Percentiles rank a stretch among this genome's conserved stretches.
These are phyloP conservation scores for Daphne laureola DNA, from an alignment of 441 rosid genomes.

Conservation along the genomic window DNA sequence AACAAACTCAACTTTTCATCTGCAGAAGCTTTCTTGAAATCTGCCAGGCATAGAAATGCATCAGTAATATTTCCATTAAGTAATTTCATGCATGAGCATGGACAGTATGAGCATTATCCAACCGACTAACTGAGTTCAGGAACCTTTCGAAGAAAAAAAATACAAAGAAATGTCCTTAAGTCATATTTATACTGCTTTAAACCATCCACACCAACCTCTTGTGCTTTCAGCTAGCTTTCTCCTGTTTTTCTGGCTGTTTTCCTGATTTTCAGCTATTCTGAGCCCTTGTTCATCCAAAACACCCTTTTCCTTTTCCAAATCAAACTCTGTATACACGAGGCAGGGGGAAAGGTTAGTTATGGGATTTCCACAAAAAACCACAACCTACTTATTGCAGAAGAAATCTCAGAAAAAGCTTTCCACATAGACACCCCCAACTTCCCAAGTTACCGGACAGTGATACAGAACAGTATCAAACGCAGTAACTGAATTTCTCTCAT, in stretches of 20 bases:
- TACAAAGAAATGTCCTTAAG: too few species aligned
- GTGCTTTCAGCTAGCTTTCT: constrained; percentile 99
- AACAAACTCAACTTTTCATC: constrained; percentile 85
- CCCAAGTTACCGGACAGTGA: neutral
- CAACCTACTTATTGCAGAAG: neutral
- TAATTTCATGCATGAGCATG: too few species aligned
- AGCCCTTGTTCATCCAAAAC: constrained; percentile 94
- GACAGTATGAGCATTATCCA: too few species aligned
- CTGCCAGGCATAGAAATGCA: constrained; percentile 24
- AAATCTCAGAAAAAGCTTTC: too few species aligned
- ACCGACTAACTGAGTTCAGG: too few species aligned
- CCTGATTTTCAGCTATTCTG: constrained; percentile 94
- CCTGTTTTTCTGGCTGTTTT: constrained; percentile 88
- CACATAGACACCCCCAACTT: neutral
- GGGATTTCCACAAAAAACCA: neutral
- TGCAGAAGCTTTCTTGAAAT: constrained; percentile 94
- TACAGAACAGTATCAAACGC: neutral
- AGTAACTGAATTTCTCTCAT: neutral
- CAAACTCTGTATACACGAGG: constrained; percentile 52
- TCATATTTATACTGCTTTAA: too few species aligned
- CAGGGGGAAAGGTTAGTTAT: constrained; percentile 6
- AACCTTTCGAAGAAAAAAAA: too few species aligned
- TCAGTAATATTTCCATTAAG: too few species aligned
- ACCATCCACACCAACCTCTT: constrained; percentile 40
- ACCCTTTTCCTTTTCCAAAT: constrained; percentile 90